phyloP scores from a whole-genome alignment of 768 basidiomycete species.

The Trametes cinnabarina region DNA sequence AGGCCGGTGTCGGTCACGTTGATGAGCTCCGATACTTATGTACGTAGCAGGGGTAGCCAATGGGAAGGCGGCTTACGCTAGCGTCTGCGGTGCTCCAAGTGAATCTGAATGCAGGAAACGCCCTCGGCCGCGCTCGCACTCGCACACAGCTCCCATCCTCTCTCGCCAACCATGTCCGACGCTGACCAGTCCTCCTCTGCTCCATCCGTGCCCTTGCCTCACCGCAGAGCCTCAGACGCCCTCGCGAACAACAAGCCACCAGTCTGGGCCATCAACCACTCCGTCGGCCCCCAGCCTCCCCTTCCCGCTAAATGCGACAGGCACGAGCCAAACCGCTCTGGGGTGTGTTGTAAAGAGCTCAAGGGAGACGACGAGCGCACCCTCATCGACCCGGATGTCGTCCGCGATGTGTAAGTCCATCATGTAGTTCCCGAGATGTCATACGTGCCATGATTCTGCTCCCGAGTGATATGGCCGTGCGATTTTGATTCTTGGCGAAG shows the following conservation, averaged over 20 bases:
- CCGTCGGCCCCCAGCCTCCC: constrained; percentile 40
- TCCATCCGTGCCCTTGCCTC: constrained; percentile 22
- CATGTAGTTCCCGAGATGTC: not conserved
- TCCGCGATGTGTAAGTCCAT: constrained; percentile 85
- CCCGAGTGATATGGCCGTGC: too few relatives aligned
- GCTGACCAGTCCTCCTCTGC: constrained; percentile 2
- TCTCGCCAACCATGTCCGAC: constrained; percentile 12
- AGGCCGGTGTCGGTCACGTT: not conserved
- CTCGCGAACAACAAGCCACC: constrained; percentile 41
- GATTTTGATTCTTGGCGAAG: too few relatives aligned
- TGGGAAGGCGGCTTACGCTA: constrained; percentile 14
- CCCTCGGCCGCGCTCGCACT: not conserved
- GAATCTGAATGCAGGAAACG: constrained; percentile 10
- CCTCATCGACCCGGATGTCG: constrained; percentile 81
- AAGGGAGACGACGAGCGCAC: constrained; percentile 76
- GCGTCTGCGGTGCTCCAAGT: constrained; percentile 10
- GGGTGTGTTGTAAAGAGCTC: constrained; percentile 87
- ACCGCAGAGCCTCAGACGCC: constrained; percentile 15
- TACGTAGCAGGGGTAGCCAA: not conserved
- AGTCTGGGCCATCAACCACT: constrained; percentile 61
- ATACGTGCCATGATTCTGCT: not conserved
- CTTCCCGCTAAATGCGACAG: constrained; percentile 58
- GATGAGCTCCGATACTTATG: not conserved
- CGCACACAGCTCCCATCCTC: not conserved
- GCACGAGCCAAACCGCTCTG: constrained; percentile 48